Evolutionary conservation across 2,329 filamentous ascomycete genomes (phyloP).

Genomic region (Verticillium nonalfalfae): DNA sequence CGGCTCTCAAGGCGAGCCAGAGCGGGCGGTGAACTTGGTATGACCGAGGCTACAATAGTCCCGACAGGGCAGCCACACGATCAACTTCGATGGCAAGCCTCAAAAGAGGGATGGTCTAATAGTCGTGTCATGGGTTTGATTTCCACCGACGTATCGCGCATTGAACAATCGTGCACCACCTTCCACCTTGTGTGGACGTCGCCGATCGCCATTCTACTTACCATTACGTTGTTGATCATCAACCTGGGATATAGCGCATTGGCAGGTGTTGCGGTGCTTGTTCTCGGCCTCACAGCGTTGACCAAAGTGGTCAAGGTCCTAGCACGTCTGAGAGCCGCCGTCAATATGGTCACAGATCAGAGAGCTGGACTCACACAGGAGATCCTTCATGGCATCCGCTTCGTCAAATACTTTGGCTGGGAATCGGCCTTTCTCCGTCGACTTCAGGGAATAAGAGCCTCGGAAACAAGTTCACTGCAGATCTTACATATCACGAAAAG

Average conservation of each 20-base stretch:
- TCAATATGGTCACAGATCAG: conserved; percentile 93
- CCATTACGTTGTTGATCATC: conserved; percentile 71
- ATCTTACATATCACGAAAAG: conserved; percentile 76
- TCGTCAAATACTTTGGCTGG: conserved; percentile 97
- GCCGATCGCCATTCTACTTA: conserved; percentile 71
- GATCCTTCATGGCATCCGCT: conserved; percentile 82
- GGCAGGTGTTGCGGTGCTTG: conserved; percentile 76
- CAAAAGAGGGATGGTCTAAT: conserved; percentile 78
- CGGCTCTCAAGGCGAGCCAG: conserved; percentile 80
- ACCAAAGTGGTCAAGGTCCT: conserved; percentile 71
- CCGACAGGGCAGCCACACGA: too few relatives aligned
- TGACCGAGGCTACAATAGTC: conserved; percentile 41
- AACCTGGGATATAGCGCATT: conserved; percentile 89
- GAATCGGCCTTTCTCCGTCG: conserved; percentile 79
- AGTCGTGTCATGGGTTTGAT: conserved; percentile 88
- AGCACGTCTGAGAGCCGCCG: conserved; percentile 66
- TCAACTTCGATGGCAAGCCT: too few relatives aligned
- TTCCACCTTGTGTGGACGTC: conserved; percentile 91
- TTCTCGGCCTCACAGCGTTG: conserved; percentile 71
- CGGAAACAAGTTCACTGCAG: conserved; percentile 78
- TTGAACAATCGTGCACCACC: conserved; percentile 81
- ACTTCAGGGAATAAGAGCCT: conserved; percentile 64
- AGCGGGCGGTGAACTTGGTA: conserved; percentile 60
- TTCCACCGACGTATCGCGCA: conserved; percentile 89
- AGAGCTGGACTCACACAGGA: conserved; percentile 88